Percentiles rank a stretch among this genome's conserved stretches.
These are phyloP conservation scores for Apiotrichum sp. DNA, from an alignment of 1,284 basidiomycete genomes.

Conservation along the genomic window DNA sequence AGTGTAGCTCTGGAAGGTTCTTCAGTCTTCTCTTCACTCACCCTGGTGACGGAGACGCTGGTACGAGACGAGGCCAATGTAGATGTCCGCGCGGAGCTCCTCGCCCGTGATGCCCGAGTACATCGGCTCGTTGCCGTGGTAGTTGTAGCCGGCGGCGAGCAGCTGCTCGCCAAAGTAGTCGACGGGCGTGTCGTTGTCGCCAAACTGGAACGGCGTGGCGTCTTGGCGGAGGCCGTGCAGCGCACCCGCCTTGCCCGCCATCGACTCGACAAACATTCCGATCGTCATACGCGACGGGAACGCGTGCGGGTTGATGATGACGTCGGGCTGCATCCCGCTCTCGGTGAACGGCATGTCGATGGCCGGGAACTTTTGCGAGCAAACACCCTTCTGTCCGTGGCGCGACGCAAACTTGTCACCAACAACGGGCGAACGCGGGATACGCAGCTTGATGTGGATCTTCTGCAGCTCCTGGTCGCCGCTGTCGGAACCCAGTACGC, in stretches of 20 bases:
- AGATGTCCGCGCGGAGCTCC: conserved; percentile 98
- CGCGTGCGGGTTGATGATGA: conserved; percentile 99
- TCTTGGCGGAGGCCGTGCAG: conserved; percentile 98
- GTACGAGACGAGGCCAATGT: conserved; percentile 97
- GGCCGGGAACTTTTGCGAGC: conserved; percentile 97
- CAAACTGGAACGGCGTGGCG: conserved; percentile 93
- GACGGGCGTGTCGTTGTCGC: conserved; percentile 90
- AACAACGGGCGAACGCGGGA: conserved; percentile 92
- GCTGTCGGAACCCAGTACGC: conserved; percentile 80
- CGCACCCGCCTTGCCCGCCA: conserved; percentile 96
- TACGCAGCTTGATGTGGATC: conserved; percentile 86
- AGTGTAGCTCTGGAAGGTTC: not conserved
- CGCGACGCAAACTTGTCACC: conserved; percentile 99
- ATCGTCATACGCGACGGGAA: conserved; percentile 99
- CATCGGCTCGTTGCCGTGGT: conserved; percentile 99
- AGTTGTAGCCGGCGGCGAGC: conserved; percentile 91
- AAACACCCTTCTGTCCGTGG: conserved; percentile 99
- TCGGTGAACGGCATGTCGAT: conserved; percentile 99
- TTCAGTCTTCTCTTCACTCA: not conserved
- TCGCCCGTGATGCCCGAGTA: conserved; percentile 98
- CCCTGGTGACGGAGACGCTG: conserved; percentile 49
- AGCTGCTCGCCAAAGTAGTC: conserved; percentile 98
- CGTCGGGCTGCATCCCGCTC: conserved; percentile 97
- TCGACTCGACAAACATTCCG: conserved; percentile 98
- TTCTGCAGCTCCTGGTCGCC: conserved; percentile 87